Base-by-base conservation (phyloP, 1,139 yeast species). In the Suhomyces wounanorum region DNA sequence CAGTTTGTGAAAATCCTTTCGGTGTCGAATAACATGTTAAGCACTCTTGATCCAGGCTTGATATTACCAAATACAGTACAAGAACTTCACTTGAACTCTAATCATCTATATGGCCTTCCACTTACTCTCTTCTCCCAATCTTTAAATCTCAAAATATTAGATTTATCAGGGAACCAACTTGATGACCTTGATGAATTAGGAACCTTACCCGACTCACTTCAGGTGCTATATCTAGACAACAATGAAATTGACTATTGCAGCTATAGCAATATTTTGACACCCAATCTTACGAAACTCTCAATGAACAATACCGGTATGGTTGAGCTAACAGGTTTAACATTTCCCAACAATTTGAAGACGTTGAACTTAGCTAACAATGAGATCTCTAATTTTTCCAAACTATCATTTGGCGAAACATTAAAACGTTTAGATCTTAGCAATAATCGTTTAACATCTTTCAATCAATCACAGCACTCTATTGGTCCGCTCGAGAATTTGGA, bases 171-270 rank as follows among this genome's bases (percentile, higher is more conserved):
- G 16, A 66, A 65, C 48, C 25, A 44, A 18, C 57, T 66, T 14
- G 68, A 63, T 48, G 70, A 65, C 43, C 53, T 64, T 23, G 69
- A 65, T 47, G 69, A 66, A 38, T 55, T 66, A 44, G 70, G 69
- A 1, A 25, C 35, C 13, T 52, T 65, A 17, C 70, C 70, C 0
- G 47, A 50, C 1, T 56, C 60, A 3, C 45, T 66, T 11, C 48
- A 49, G 17, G 59, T 57, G 28, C 47, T 65, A 18, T 53, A 53
- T 33, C 52, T 66, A 44, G 66, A 65, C 48, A 62, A 59, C 47
- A 65, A 65, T 45, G 63, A 62, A 37, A 61, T 66, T 28, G 67
- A 65, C 52, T 59, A 65, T 44, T 55, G 56, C 43, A 59, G 61
- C 44, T 54, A 63, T 26, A 46, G 53, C 43, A 64, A 62, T 43